Conservation (phyloP, 306 rosid species). For the Malus orientalis region DNA sequence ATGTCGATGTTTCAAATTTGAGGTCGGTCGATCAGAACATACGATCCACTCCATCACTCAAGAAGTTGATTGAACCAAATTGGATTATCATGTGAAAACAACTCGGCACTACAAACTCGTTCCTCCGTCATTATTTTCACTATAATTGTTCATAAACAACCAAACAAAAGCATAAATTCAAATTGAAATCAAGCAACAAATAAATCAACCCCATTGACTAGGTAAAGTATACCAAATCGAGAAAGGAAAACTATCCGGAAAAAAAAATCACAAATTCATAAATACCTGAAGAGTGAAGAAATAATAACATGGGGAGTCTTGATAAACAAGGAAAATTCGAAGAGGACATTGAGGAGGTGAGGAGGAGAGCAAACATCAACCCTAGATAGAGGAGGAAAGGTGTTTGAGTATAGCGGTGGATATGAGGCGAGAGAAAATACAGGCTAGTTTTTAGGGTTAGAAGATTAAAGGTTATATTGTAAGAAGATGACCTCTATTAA, state of each 20-base stretch:
- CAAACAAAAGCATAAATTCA: neutral
- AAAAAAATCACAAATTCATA: neutral
- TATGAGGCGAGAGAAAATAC: neutral
- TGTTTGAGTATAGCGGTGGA: neutral
- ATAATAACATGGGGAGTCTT: neutral
- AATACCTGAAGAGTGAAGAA: neutral
- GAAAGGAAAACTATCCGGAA: too few species aligned
- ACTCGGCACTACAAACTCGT: neutral
- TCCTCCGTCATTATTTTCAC: neutral
- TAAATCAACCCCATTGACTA: neutral
- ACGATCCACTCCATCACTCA: neutral
- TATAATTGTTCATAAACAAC: neutral
- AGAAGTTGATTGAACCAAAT: neutral
- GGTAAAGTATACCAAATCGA: neutral
- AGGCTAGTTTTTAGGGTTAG: neutral
- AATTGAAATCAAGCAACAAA: neutral
- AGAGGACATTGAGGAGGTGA: neutral
- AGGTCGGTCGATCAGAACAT: neutral
- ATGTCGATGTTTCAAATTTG: neutral
- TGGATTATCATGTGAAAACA: neutral
- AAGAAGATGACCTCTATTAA: neutral
- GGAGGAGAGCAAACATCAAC: neutral
- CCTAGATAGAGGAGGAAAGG: neutral
- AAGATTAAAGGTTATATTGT: neutral
- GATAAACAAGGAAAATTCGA: neutral